phyloP scores from a whole-genome alignment of 495 filamentous ascomycete species.

The Apodospora peruviana region DNA sequence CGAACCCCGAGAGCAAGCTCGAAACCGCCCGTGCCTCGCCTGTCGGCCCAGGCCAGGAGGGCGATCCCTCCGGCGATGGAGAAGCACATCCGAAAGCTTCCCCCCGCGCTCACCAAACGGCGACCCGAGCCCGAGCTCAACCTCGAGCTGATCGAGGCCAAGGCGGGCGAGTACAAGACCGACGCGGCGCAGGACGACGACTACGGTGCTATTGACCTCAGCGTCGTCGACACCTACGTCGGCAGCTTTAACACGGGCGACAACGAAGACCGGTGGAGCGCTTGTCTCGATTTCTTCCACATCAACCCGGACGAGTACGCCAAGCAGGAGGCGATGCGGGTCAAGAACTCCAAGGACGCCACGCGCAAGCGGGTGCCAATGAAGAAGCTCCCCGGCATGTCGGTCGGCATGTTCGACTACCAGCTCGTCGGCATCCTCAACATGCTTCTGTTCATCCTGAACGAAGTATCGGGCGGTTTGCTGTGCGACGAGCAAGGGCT shows the following conservation, averaged over 20 bases:
- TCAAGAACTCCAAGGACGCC: neutral
- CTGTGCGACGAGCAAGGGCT: constrained; percentile 24
- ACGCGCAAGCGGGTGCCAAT: constrained; percentile 17
- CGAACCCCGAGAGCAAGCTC: too few species aligned
- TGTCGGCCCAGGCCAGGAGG: too few species aligned
- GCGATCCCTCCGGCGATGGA: too few species aligned
- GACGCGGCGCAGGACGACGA: constrained; percentile 14
- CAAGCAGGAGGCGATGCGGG: neutral
- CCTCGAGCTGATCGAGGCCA: neutral
- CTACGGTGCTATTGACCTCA: constrained; percentile 9
- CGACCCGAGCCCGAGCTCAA: neutral
- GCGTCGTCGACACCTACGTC: constrained; percentile 18
- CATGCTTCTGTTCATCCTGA: constrained; percentile 6
- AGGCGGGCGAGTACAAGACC: neutral
- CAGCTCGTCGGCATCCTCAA: constrained; percentile 22
- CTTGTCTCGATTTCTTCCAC: constrained; percentile 16
- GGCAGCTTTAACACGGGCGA: constrained; percentile 19
- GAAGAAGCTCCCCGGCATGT: constrained; percentile 16
- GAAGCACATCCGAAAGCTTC: too few species aligned
- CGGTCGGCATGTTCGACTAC: constrained; percentile 23
- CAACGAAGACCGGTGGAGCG: constrained; percentile 5
- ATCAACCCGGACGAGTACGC: constrained; percentile 9
- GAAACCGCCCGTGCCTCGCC: too few species aligned
- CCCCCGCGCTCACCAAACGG: too few species aligned
- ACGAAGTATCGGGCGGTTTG: constrained; percentile 17